Conservation (phyloP, 495 filamentous ascomycete species). For the Penicillium tannophilum region DNA sequence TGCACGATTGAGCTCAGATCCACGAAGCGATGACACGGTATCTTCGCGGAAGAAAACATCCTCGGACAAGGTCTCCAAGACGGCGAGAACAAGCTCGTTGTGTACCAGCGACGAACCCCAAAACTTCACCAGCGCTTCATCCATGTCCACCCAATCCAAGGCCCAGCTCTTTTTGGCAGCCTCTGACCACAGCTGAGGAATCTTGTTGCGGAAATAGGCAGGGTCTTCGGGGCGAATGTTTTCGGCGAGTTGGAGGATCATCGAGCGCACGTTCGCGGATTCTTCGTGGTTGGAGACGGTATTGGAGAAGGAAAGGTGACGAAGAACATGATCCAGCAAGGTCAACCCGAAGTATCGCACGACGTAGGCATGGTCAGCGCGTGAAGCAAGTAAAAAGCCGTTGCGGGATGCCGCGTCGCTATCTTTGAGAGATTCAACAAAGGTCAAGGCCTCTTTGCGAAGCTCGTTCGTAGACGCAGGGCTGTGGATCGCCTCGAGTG, state of each 20-base stretch:
- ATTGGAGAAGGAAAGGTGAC: constrained; percentile 74
- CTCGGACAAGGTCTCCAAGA: constrained; percentile 92
- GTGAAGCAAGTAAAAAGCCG: constrained; percentile 81
- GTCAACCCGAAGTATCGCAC: constrained; percentile 93
- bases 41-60: constrained; percentile 93
- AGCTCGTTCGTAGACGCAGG: constrained; percentile 78
- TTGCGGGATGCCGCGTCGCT: constrained; percentile 75
- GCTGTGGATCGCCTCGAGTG: constrained; percentile 82
- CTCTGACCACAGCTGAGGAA: constrained; percentile 94
- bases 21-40: constrained; percentile 76
- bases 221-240: constrained; percentile 73
- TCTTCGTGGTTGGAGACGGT: constrained; percentile 64
- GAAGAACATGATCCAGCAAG: constrained; percentile 83
- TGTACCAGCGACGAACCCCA: constrained; percentile 76
- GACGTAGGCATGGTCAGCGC: constrained; percentile 68
- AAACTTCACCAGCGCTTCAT: constrained; percentile 73
- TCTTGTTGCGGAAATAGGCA: constrained; percentile 85
- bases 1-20: constrained; percentile 79
- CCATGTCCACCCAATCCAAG: constrained; percentile 92
- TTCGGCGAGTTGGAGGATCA: constrained; percentile 79
- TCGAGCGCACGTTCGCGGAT: constrained; percentile 62
- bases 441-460: constrained; percentile 79
- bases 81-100: constrained; percentile 76
- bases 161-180: constrained; percentile 92
- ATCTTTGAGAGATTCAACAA: constrained; percentile 81